Evolutionary conservation across 2,329 filamentous ascomycete genomes (phyloP).

Genomic region (Paecilomyces dactylethromorphus): DNA sequence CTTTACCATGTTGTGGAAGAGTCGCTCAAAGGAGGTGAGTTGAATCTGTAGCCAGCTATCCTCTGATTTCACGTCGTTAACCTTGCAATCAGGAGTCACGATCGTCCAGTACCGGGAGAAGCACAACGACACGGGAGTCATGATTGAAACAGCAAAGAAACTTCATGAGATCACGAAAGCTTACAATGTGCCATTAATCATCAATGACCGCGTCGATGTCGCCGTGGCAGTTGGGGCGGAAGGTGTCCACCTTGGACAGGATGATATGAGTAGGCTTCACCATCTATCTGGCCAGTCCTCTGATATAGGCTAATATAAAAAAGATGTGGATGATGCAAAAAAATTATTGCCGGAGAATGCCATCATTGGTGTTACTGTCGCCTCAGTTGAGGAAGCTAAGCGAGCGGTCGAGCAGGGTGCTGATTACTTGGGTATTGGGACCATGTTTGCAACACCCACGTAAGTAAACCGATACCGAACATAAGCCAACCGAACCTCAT

Average conservation of each 20-base stretch:
- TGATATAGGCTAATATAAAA: constrained; percentile 2
- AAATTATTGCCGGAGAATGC: constrained; percentile 65
- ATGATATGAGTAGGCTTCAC: constrained; percentile 66
- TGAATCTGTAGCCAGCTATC: neutral
- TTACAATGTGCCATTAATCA: constrained; percentile 70
- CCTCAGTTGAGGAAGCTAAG: constrained; percentile 64
- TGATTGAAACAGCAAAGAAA: constrained; percentile 63
- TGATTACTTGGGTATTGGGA: constrained; percentile 86
- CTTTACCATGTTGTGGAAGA: constrained; percentile 67
- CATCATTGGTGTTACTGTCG: constrained; percentile 86
- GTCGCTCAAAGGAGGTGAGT: constrained; percentile 63
- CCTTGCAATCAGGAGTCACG: constrained; percentile 52
- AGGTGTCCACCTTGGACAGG: constrained; percentile 90
- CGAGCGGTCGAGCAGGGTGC: constrained; percentile 69
- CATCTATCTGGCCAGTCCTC: neutral
- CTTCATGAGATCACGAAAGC: constrained; percentile 65
- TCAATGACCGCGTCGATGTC: constrained; percentile 91
- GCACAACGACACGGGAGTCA: constrained; percentile 62
- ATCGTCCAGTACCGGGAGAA: constrained; percentile 92
- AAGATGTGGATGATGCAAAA: constrained; percentile 60
- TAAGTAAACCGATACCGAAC: constrained; percentile 36
- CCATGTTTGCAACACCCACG: constrained; percentile 79
- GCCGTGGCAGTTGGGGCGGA: constrained; percentile 79
- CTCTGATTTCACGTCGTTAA: constrained; percentile 1
- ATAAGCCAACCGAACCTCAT: neutral